These are phyloP conservation scores for Podospora tetraspora DNA, from an alignment of 495 filamentous ascomycete genomes.

Conservation along the genomic window DNA sequence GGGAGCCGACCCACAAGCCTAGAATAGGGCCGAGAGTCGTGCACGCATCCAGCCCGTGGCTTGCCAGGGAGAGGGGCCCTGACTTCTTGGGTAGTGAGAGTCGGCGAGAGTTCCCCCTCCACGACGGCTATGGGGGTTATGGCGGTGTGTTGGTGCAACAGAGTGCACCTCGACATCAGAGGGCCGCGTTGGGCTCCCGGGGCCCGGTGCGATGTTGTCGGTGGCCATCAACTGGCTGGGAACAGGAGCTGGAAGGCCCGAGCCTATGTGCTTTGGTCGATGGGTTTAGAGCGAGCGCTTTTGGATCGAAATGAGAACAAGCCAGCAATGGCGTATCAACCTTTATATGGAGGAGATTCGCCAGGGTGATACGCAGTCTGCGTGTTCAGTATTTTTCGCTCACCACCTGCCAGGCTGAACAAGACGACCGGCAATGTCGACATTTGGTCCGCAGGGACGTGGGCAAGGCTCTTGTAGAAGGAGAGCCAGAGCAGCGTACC, in stretches of 20 bases:
- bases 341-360: background rate
- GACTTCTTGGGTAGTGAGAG: constrained; percentile 14
- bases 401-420: too few relatives aligned
- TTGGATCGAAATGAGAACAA: background rate
- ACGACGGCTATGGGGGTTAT: constrained; percentile 15
- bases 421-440: too few relatives aligned
- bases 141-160: constrained; percentile 20
- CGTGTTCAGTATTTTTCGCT: too few relatives aligned
- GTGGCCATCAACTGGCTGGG: constrained; percentile 30
- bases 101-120: constrained; percentile 21
- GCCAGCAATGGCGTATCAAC: background rate
- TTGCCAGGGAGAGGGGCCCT: constrained; percentile 5
- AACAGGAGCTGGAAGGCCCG: background rate
- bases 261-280: background rate
- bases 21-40: background rate
- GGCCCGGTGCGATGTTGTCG: constrained; percentile 13
- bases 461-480: too few relatives aligned
- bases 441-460: too few relatives aligned
- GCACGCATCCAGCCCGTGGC: background rate
- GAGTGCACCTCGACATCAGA: constrained; percentile 20
- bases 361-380: too few relatives aligned
- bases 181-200: constrained; percentile 7
- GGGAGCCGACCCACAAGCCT: background rate
- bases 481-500: too few relatives aligned
- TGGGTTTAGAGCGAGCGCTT: background rate